Base-by-base conservation (phyloP, 306 rosid species). In the Vigna angularis region DNA sequence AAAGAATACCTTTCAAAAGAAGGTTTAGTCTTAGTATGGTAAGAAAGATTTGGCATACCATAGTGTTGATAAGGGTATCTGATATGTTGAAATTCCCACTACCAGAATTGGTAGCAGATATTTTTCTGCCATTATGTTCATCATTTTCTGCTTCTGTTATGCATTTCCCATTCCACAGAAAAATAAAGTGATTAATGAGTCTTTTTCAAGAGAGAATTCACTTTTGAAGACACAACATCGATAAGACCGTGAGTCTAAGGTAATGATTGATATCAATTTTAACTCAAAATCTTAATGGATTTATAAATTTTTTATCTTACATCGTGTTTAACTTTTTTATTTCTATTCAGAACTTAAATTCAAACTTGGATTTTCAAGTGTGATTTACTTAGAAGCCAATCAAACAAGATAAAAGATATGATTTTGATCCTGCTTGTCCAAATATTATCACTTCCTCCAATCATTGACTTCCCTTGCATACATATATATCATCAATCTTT, bases 351-450 rank as follows among this genome's bases (percentile, higher is more conserved):
- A 26, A 26, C 28, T 26, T 0, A 2, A 0, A 26, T 3, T 26
- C 3, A 2, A 0, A 26, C 2, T 24, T 24, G 0, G 3, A 2
- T 0, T 26, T 26, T 3, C 3, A 26, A 26, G 0, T 0, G 3
- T 26, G 28, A 26, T 26, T 26, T 2, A 26, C 0, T 2, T 66
- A 14, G 47, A 38, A 74, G n/a, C 70, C 69, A 76, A 18, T 13
- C 74, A 82, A 15, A 72, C 50, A 47, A 22, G 22, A 32, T 44
- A 8, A 76, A 64, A 56, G 63, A 74, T 45, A 45, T 45, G 38
- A n/a, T 61, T 57, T 78, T 24, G 22, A 59, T 51, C 55, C 62
- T 12, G n/a, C 20, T 32, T 15, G 63, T 45, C 59, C 64, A 70
- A 51, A 66, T 74, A 67, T 34, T 49, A 3, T 20, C 14, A 11